Base-by-base conservation (phyloP, 139 green algal species). In the Eudorina sp. region DNA sequence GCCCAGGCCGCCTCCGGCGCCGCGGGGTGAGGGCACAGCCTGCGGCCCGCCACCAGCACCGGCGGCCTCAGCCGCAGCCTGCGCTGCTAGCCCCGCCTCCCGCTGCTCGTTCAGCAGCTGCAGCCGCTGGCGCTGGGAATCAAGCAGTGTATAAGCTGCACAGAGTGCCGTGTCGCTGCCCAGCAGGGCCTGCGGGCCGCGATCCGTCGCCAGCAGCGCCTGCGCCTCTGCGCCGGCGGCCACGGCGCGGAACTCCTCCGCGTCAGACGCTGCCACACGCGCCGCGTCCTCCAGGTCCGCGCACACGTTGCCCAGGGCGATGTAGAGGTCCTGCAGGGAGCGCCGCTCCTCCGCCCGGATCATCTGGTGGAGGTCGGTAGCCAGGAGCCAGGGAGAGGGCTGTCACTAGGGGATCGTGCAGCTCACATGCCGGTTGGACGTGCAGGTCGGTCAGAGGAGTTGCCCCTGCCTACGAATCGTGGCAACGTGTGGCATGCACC, bases 91-190 rank as follows among this genome's bases (percentile, higher is more conserved):
- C 73, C 23, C 73, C 0, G 48, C 48, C 40, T 83, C 48, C 16
- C 51, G 75, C 48, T 68, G 40, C 40, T 83, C 16, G 34, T 51
- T 5, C 51, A 74, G 29, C 16, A 48, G 27, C 40, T 48, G 19
- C 80, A 86, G 80, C 58, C 46, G 29, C 80, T 86, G 80, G 4
- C 60, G 60, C 29, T 86, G 41, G 29, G 5, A n/a, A 34, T 87
- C 81, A n/a, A 87, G 46, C n/a, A 87, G 64, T 27, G 81, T 7
- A 29, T 51, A 87, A 31, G 45, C 6, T 4, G 64, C 41, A 45
- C 64, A 78, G 19, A 87, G 81, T 23, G 45, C 45, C 2, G 45
- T 8, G 13, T 78, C 81, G 45, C 31, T 25, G n/a, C 62, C 81
- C 55, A 87, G 60, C 43, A 87, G 81, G n/a, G 64, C 45, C 43